phyloP scores from a whole-genome alignment of 1,284 basidiomycete genomes.

The Anthracocystis setariae region DNA sequence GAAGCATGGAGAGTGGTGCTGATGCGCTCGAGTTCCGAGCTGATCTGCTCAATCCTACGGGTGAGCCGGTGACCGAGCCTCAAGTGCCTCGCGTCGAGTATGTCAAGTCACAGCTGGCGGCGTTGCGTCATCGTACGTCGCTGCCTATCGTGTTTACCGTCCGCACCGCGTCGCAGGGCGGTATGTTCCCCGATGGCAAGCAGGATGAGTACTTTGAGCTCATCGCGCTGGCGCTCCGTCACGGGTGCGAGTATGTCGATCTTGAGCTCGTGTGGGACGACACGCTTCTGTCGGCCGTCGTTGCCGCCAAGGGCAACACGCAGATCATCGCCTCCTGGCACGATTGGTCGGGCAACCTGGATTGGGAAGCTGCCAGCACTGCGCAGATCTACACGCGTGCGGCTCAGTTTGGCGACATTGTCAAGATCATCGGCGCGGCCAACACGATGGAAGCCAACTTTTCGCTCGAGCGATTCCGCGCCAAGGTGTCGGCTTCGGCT shows the following conservation, averaged over 20 bases:
- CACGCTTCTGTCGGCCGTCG: conserved; percentile 74
- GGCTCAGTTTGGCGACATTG: conserved; percentile 76
- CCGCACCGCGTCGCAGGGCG: conserved; percentile 86
- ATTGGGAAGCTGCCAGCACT: conserved; percentile 79
- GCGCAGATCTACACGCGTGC: conserved; percentile 67
- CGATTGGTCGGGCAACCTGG: conserved; percentile 86
- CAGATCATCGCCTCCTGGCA: conserved; percentile 93
- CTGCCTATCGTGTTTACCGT: conserved; percentile 94
- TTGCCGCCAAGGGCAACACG: conserved; percentile 76
- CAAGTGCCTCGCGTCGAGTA: conserved; percentile 78
- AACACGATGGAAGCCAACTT: conserved; percentile 81
- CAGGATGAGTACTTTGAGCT: conserved; percentile 81
- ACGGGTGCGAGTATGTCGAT: conserved; percentile 92
- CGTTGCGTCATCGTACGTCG: conserved; percentile 79
- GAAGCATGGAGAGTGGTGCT: conserved; percentile 81
- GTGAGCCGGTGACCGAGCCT: conserved; percentile 68
- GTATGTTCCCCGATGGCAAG: conserved; percentile 84
- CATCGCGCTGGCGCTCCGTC: conserved; percentile 80
- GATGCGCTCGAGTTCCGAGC: conserved; percentile 94
- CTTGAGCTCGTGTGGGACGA: conserved; percentile 84
- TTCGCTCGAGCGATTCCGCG: conserved; percentile 77
- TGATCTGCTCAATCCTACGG: conserved; percentile 79
- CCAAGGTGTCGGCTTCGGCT: conserved; percentile 70
- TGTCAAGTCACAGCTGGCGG: conserved; percentile 83
- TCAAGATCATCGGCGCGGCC: conserved; percentile 92